Evolutionary conservation across 2,329 filamentous ascomycete species (phyloP).

Genomic region (Didymella sp.): DNA sequence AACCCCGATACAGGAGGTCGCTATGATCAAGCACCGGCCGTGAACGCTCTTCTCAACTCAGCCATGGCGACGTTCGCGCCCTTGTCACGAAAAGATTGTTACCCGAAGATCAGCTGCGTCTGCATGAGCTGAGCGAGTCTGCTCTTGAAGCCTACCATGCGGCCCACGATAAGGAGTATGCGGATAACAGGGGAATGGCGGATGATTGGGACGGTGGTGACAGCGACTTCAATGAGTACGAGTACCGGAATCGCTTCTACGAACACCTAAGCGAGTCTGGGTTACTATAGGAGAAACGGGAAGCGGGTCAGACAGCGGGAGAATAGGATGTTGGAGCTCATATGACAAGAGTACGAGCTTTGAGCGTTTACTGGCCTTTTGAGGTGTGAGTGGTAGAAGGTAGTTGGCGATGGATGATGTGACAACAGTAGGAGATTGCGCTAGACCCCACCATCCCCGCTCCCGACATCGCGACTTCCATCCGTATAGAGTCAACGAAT

Average conservation of each 20-base stretch:
- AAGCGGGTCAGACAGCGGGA: background rate
- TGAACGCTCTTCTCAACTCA: background rate
- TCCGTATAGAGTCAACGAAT: background rate
- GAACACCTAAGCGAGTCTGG: background rate
- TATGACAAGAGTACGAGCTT: too few relatives aligned
- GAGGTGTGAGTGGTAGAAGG: background rate
- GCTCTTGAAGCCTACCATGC: background rate
- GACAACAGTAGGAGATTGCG: background rate
- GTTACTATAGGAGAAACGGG: too few relatives aligned
- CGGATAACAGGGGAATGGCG: background rate
- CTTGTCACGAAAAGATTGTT: background rate
- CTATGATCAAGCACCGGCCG: background rate
- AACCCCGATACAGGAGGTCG: background rate
- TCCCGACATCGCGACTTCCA: conserved; percentile 5
- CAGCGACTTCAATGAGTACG: background rate
- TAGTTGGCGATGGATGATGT: conserved; percentile 13
- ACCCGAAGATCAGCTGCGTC: background rate
- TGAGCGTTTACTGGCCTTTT: too few relatives aligned
- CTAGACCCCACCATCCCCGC: conserved; percentile 13
- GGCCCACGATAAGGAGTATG: background rate
- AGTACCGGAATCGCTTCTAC: background rate
- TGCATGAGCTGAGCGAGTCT: background rate
- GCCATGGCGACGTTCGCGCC: background rate
- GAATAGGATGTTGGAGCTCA: background rate
- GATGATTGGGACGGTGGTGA: background rate